Evolutionary conservation across 768 basidiomycete genomes (phyloP).

Genomic region (Leccinum uliginosum): DNA sequence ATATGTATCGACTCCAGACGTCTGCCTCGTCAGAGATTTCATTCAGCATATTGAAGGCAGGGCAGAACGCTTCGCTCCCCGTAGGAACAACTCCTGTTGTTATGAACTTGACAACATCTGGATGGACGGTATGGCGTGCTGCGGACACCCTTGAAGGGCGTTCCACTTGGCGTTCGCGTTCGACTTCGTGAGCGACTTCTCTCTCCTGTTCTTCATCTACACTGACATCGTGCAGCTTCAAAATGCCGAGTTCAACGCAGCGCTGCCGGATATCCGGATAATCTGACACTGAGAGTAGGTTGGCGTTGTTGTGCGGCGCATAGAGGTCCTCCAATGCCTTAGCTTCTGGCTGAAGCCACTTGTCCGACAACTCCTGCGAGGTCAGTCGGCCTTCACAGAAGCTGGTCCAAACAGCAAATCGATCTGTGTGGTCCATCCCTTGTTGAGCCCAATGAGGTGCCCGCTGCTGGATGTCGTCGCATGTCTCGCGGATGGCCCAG

Average conservation of each 20-base stretch:
- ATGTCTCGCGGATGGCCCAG: slow-evolving; percentile 45
- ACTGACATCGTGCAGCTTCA: slow-evolving; percentile 2
- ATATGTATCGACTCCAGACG: not conserved
- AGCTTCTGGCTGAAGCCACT: slow-evolving; percentile 40
- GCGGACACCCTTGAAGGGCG: not conserved
- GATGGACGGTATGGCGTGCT: not conserved
- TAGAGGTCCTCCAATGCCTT: slow-evolving; percentile 36
- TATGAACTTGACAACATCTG: not conserved
- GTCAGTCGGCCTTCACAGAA: slow-evolving; percentile 10
- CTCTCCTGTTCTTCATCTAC: slow-evolving; percentile 45
- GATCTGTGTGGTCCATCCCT: slow-evolving; percentile 32
- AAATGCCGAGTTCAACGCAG: slow-evolving; percentile 26
- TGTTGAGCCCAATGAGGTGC: slow-evolving; percentile 42
- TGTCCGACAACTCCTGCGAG: not conserved
- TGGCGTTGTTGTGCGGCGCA: slow-evolving; percentile 4
- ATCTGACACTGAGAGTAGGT: not conserved
- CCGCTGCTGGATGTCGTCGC: slow-evolving; percentile 34
- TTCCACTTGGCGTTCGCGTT: not conserved
- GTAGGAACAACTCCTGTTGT: not conserved
- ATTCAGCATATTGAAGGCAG: not conserved
- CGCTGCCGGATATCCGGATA: slow-evolving; percentile 23
- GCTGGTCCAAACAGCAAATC: slow-evolving; percentile 19
- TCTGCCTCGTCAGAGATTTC: not conserved
- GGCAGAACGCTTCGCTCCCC: not conserved
- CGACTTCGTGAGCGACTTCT: slow-evolving; percentile 36